Percentiles rank a stretch among this genome's conserved stretches.
Conservation (phyloP, 2,329 filamentous ascomycete genomes). For the Aspergillus uvarum region DNA sequence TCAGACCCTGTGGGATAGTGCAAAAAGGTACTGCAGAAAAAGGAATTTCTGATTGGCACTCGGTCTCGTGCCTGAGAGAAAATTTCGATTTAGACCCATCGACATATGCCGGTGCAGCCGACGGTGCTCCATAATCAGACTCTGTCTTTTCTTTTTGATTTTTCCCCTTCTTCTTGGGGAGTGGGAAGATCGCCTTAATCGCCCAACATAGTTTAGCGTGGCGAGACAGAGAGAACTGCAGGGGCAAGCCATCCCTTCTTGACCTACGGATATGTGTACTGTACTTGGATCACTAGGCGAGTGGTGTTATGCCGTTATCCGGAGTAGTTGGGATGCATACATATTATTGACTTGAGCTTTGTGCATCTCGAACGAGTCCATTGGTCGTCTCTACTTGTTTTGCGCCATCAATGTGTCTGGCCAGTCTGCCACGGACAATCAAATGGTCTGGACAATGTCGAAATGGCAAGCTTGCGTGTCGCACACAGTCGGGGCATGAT, state of each 20-base stretch:
- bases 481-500: not conserved
- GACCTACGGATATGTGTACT: not conserved
- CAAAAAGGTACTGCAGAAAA: not conserved
- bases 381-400: no score
- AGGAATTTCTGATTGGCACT: not conserved
- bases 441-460: not conserved
- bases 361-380: not conserved
- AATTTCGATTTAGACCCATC: conserved; percentile 3
- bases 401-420: not conserved
- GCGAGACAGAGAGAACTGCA: no score
- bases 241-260: not conserved
- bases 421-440: not conserved
- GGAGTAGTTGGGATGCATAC: not conserved
- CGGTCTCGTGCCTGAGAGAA: not conserved
- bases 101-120: conserved; percentile 8
- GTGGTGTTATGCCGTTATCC: not conserved
- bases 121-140: not conserved
- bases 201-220: not conserved
- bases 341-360: not conserved
- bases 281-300: not conserved
- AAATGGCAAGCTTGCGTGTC: not conserved
- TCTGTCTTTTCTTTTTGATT: not conserved
- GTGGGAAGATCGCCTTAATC: not conserved
- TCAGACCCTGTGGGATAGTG: not conserved
- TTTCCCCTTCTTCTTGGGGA: not conserved